These are phyloP conservation scores for Rhodosporidiobolus sp. DNA, from an alignment of 768 basidiomycete species.

Conservation along the genomic window DNA sequence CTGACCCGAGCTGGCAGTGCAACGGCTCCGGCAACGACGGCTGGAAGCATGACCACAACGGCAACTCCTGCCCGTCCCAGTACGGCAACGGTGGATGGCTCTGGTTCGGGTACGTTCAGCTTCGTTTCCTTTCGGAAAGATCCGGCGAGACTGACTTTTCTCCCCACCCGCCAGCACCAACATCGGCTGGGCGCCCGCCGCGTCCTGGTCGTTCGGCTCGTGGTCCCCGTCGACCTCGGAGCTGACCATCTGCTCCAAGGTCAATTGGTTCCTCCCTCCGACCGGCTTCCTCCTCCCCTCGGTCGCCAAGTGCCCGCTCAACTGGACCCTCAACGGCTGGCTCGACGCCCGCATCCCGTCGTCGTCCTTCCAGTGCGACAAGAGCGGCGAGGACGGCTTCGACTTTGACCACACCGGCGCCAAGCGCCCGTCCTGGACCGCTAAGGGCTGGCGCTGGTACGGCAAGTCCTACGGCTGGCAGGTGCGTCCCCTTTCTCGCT, in stretches of 20 bases:
- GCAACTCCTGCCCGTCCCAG: not conserved
- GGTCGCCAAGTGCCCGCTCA: not conserved
- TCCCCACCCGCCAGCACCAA: not conserved
- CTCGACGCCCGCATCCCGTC: conserved; percentile 2
- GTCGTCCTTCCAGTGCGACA: not conserved
- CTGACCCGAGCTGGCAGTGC: too few relatives aligned
- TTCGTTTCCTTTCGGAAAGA: not conserved
- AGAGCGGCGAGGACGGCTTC: not conserved
- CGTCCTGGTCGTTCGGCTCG: too few relatives aligned
- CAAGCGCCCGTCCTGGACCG: not conserved
- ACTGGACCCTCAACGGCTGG: conserved; percentile 2
- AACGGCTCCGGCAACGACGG: too few relatives aligned
- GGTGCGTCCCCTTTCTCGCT: not conserved
- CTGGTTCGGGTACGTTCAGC: not conserved
- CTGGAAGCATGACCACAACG: not conserved
- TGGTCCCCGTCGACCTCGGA: too few relatives aligned
- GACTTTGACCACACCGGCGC: conserved; percentile 3
- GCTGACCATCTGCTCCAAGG: too few relatives aligned
- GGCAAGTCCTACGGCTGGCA: too few relatives aligned
- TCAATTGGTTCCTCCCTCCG: not conserved
- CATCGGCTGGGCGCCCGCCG: too few relatives aligned
- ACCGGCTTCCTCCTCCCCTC: not conserved
- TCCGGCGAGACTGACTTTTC: too few relatives aligned
- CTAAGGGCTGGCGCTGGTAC: not conserved
- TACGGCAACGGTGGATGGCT: not conserved